Evolutionary conservation across 345 rosid species (phyloP).

Genomic region (Trapa incisa): DNA sequence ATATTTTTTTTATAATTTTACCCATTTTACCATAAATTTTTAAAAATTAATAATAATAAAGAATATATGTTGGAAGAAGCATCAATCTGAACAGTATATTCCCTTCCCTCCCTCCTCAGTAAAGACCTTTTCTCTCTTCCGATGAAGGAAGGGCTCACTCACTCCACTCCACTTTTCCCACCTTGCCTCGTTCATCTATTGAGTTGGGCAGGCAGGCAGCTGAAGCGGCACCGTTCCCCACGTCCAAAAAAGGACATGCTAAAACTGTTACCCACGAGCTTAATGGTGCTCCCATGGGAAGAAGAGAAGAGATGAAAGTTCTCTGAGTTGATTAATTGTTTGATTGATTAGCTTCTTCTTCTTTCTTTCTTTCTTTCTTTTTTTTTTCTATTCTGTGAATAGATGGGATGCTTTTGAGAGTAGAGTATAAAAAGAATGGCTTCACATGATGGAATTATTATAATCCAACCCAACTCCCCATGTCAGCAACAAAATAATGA

Average conservation of each 20-base stretch:
- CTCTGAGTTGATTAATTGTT: not conserved
- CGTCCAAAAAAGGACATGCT: not conserved
- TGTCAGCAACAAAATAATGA: no score
- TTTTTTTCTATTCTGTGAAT: no score
- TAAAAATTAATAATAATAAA: not conserved
- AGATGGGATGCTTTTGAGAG: constrained; percentile 20
- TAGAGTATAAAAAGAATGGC: constrained; percentile 9
- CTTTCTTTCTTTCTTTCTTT: no score
- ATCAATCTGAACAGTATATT: constrained; percentile 50
- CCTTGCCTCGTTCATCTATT: not conserved
- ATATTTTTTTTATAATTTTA: not conserved
- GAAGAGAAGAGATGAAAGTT: not conserved
- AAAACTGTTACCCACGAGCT: not conserved
- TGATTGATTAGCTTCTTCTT: not conserved
- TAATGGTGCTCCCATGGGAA: constrained; percentile 10
- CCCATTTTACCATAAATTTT: not conserved
- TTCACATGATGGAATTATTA: not conserved
- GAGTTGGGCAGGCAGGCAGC: not conserved
- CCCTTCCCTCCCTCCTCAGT: constrained; percentile 13
- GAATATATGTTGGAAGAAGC: constrained; percentile 10
- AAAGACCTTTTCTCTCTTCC: constrained; percentile 37
- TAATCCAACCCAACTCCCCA: not conserved
- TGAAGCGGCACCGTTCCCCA: not conserved
- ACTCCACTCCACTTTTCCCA: not conserved
- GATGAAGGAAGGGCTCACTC: constrained; percentile 18